Evolutionary conservation across 2,329 filamentous ascomycete genomes (phyloP), one percentile per base, ranked within the genome.

Genomic region (Microcyclosporella mali): DNA sequence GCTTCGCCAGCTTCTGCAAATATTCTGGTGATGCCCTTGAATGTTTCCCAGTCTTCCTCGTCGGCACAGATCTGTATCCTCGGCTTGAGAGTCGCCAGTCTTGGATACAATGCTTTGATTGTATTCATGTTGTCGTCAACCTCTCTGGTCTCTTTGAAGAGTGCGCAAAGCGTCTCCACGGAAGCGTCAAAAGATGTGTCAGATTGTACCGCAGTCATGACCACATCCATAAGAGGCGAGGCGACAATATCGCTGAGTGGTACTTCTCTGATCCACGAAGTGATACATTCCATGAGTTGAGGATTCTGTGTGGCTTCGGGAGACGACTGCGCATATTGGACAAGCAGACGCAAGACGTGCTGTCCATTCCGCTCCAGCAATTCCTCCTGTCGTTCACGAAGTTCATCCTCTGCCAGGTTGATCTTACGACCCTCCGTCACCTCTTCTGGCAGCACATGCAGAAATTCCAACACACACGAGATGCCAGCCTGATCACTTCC

Each of bases 371-470:
- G 84, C 67, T 85, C 83, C 66, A 98, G 73, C 59, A 98, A 74
- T 67, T 95, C 90, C 66, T 79, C 81, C 53, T 92, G 95, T 73
- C 92, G 85, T 59, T 78, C 74, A 55, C 74, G 77, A 65, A 98
- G 79, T 68, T 97, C 90, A 73, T 97, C 89, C 85, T 98, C 92
- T 80, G 88, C 89, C 71, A 98, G 78, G 77, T 88, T 95, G 77
- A 98, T 95, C 74, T 97, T 98, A 71, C 92, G 88, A 71, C 92
- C 92, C 77, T 98, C 90, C 57, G 87, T 97, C 63, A 98, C 92
- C 77, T 98, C 92, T 75, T 98, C 92, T 43, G 92, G 92, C 54
- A 98, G 81, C 59, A 98, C 89, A 67, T 88, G 88, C 54, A 98
- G 76, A 67, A 98, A 98, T 67, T 98, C 92, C 61, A 98, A 75